Evolutionary conservation across 352 stramenopile genomes (phyloP), one percentile per base, ranked within the genome.

Genomic region (Phytophthora crassamura): DNA sequence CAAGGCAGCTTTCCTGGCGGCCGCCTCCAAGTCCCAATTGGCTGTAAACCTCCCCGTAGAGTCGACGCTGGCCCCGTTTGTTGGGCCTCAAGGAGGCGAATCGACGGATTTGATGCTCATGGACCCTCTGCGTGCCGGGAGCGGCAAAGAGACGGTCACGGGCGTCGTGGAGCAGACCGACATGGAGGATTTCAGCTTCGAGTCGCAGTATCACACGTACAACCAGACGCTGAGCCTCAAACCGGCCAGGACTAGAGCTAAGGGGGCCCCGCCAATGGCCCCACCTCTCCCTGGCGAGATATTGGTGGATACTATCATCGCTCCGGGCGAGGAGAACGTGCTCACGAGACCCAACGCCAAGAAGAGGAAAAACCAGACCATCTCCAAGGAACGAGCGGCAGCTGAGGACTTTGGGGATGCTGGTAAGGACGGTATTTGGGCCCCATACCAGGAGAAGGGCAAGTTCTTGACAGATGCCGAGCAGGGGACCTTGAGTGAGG

Each of bases 121-220:
- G 61, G 49, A 83, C 9, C 61, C 66, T 36, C 41, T 83, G 51
- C 70, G 75, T 16, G 57, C 77, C 0, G 86, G 84, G 12, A 78
- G 75, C 25, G 86, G 83, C 56, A 91, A 89, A 51, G 78, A 93
- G 55, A 75, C 91, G 22, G 83, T 91, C 30, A 95, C 86, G 41
- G 86, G 86, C 25, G 72, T 93, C 33, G 85, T 93, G 28, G 86
- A 95, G 60, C 58, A 66, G n/a, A 67, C 84, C 0, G 68, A 82
- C 20, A 77, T 95, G 54, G 84, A 93, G 35, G 77, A 90, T 54
- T 82, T 91, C 48, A 90, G 77, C 74, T 95, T 95, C 50, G 84
- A 93, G 39, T 71, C 86, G 35, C 83, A 91, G 56, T 95, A 95
- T 53, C 83, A 95, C 68, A 89, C 82, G 58, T 80, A 80, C 66